Conservation (phyloP, 257 asterid species). For the Solanum medicagineum region DNA sequence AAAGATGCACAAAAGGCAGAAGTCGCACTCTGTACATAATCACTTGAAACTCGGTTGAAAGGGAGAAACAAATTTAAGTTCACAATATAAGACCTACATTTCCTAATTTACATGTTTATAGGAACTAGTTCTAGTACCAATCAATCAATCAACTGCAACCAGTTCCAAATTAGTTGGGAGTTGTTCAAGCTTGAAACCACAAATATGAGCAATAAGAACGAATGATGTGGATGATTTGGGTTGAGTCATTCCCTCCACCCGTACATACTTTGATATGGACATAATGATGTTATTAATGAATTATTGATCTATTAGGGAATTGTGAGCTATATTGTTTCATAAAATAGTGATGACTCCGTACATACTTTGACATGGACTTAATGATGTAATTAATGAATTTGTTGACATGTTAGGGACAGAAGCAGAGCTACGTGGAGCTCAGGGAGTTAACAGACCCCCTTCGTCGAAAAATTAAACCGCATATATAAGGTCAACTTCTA, state of each 20-base stretch:
- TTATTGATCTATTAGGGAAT: background rate
- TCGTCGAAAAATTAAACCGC: too few relatives aligned
- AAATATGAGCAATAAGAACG: background rate
- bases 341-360: background rate
- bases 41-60: background rate
- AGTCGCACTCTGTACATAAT: background rate
- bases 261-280: background rate
- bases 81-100: background rate
- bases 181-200: background rate
- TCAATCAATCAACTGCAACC: background rate
- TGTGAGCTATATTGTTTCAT: background rate
- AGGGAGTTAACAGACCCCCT: too few relatives aligned
- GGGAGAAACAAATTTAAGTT: background rate
- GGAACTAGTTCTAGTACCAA: background rate
- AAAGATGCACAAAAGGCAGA: background rate
- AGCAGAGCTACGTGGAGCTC: too few relatives aligned
- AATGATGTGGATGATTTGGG: background rate
- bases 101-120: background rate
- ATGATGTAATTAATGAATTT: background rate
- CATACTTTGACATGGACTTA: background rate
- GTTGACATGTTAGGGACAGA: too few relatives aligned
- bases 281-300: background rate
- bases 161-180: background rate
- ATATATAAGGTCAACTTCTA: too few relatives aligned
- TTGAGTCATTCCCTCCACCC: background rate